Conservation (phyloP, 352 stramenopile species). For the Globisporangium radiosum region DNA sequence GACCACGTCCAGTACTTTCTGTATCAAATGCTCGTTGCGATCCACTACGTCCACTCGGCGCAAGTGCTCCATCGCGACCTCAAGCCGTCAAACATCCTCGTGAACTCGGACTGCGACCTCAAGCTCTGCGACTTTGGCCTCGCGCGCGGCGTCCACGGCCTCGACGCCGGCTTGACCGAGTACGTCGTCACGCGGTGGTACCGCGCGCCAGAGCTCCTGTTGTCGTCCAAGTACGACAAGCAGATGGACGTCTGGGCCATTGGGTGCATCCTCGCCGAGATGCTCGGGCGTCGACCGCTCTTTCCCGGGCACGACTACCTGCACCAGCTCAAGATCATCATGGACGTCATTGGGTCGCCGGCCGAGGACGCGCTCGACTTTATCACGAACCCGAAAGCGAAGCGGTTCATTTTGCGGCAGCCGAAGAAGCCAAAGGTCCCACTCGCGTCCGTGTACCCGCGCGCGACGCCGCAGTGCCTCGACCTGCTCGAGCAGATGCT, state of each 20-base stretch:
- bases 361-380: conserved; percentile 78
- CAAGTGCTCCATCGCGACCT: conserved; percentile 74
- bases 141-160: conserved; percentile 60
- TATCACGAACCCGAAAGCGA: conserved; percentile 87
- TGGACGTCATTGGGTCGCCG: conserved; percentile 82
- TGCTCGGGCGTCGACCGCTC: conserved; percentile 76
- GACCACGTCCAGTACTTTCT: conserved; percentile 78
- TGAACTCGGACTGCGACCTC: conserved; percentile 78
- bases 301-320: conserved; percentile 86
- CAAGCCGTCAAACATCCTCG: conserved; percentile 75
- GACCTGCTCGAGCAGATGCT: conserved; percentile 93
- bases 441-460: conserved; percentile 81
- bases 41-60: conserved; percentile 76
- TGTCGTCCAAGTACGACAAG: conserved; percentile 88
- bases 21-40: conserved; percentile 73
- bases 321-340: conserved; percentile 88
- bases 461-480: conserved; percentile 71
- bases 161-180: conserved; percentile 81
- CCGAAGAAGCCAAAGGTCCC: conserved; percentile 82
- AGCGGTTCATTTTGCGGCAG: conserved; percentile 83
- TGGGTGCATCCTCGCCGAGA: conserved; percentile 83
- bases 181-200: conserved; percentile 93
- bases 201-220: conserved; percentile 86
- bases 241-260: conserved; percentile 87
- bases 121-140: conserved; percentile 80